Base-by-base conservation (phyloP, 2,329 filamentous ascomycete genomes). In the Aureobasidium leucospermi region DNA sequence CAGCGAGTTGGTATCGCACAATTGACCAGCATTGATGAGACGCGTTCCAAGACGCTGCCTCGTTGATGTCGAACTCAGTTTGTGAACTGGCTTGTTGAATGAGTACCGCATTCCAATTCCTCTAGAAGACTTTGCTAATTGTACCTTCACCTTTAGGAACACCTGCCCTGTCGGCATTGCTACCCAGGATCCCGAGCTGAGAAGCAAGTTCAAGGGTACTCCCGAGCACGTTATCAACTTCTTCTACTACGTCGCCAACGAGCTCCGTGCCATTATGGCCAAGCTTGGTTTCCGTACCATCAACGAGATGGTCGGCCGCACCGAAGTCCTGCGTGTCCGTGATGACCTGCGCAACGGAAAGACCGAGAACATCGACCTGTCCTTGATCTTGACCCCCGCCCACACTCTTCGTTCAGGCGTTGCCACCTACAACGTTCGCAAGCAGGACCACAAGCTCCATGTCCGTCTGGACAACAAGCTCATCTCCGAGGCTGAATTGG, bases 201-300 rank as follows among this genome's bases (percentile, higher is more conserved):
- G 93, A 62, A 89, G 92, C 81, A 97, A 96, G 77, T 96, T 97
- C 75, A 81, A 86, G 66, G 93, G 93, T 63, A 92, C 90, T 1
- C 92, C 93, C 10, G 93, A 97, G 77, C 90, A 96, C 67, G 92
- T 96, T 60, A 96, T 97, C 75, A 97, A 96, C 81, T 96, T 96
- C 81, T 96, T 96, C 78, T 97, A 96, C 79, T 97, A 96, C 70
- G 82, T 97, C 56, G 89, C 93, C 66, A 97, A 97, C 70, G 93
- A 97, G 78, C 84, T 97, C 61, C 87, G 93, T 71, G 90, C 92
- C 38, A 96, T 97, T 75, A 96, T 97, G 93, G 92, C 93, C 53
- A 90, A 89, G 76, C 85, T 96, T 68, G 93, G 93, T 66, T 90
- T 96, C 84, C 87, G 93, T 65, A 96, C 89, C 62, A 88, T 97